Base-by-base conservation (phyloP, 1,284 basidiomycete genomes). In the Neotropicomus parvogracilis region DNA sequence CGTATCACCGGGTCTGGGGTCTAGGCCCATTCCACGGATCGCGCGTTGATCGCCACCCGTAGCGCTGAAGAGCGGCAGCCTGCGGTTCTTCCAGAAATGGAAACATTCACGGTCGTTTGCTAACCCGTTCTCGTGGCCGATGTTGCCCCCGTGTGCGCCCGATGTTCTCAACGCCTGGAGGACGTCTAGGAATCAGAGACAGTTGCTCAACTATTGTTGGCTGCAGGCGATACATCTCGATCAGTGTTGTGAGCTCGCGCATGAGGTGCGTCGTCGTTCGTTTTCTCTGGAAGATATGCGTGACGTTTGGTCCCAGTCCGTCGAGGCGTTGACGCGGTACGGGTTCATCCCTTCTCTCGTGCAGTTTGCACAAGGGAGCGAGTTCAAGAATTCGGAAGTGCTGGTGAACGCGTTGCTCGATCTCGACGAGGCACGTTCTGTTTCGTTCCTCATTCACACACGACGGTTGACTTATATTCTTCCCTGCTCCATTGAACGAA, bases 91-190 rank as follows among this genome's bases (percentile, higher is more conserved):
- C 50, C 63, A 68, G 29, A 42, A 46, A 27, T 64, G 63, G 66
- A 64, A 64, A 35, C 63, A 54, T 2, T 53, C 66, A 1, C 62
- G 63, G 13, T 43, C 65, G 21, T 66, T 67, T 16, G 63, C 66
- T 0, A 68, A 65, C 29, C 63, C 63, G 0, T 64, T 64, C 49
- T 58, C 53, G 4, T 64, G 63, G 63, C 63, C 63, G 0, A 67
- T 64, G 64, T 54, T 64, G 3, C 63, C 63, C 1, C 0, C 34
- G 0, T 52, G 19, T n/a, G 57, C 66, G 4, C 53, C 57, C 10
- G 63, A 64, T n/a, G 60, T 65, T 24, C 52, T 68, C 40, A 54
- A 41, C 6, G 26, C 56, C 3, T 64, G 62, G 62, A 52, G 50
- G 37, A 54, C 63, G 14, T 58, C 48, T 2, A 50, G 33, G 11